Conservation (phyloP, 306 rosid species). For the Sechiopsis laciniata region DNA sequence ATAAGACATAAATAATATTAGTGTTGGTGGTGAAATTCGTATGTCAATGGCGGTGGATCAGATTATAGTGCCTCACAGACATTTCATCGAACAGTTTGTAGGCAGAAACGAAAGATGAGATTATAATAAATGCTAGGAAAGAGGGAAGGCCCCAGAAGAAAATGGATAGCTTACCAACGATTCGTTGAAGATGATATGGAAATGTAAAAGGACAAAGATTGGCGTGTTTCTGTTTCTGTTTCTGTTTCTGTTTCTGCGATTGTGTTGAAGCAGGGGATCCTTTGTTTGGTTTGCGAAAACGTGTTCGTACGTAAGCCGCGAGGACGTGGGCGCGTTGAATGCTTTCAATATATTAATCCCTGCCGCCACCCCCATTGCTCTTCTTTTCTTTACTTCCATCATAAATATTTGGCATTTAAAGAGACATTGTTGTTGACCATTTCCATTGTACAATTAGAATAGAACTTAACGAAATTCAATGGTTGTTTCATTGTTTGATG, state of each 20-base stretch:
- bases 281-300: slow-evolving; percentile 21
- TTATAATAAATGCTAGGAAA: slow-evolving; percentile 10
- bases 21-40: slow-evolving; percentile 25
- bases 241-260: no score
- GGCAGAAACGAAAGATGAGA: slow-evolving; percentile 21
- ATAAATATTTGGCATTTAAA: no score
- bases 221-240: slow-evolving; percentile 14
- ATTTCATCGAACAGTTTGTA: slow-evolving; percentile 25
- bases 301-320: slow-evolving; percentile 33
- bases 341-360: neutral
- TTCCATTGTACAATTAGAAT: no score
- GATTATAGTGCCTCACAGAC: slow-evolving; percentile 30
- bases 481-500: no score
- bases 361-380: neutral
- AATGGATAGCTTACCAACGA: slow-evolving; percentile 14
- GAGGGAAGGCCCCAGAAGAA: slow-evolving; percentile 5
- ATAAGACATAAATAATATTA: neutral
- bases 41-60: slow-evolving; percentile 37
- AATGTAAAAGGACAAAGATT: slow-evolving; percentile 14
- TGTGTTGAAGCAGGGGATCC: neutral
- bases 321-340: slow-evolving; percentile 9
- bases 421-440: no score
- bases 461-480: no score
- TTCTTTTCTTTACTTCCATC: no score
- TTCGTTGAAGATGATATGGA: neutral